Base-by-base conservation (phyloP, 2,329 filamentous ascomycete genomes). In the Penicillium sp. region DNA sequence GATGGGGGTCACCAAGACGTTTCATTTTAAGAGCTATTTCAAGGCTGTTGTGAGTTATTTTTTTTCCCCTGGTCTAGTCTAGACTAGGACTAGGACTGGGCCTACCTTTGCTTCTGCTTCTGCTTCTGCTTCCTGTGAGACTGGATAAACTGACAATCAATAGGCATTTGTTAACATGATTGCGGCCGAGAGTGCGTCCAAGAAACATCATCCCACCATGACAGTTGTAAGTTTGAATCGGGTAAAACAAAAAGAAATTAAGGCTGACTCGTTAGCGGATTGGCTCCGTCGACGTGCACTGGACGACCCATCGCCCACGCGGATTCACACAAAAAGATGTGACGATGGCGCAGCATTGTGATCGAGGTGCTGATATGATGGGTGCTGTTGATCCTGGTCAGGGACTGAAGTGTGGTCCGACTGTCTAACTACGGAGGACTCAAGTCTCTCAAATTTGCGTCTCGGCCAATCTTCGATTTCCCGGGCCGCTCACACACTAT, bases 251-350 rank as follows among this genome's bases (percentile, higher is more conserved):
- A 44, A 44, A 34, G 31, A 50, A 43, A 48, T 53, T 38, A 56
- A 55, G 34, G 46, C 57, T 68, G 32, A 62, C 50, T 16, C 24
- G 16, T 51, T 50, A 74, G 71, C 64, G 70, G 45, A 65, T 73
- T 57, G 72, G 72, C 7, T 72, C 71, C 2, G 72, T 75, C 37
- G 68, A 72, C 57, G 63, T 74, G 51, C 68, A 74, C 63, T 76
- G 74, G 74, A 75, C 73, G 16, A 76, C 74, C 40, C 73, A 76
- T 64, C 60, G 62, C 20, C 74, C 73, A 7, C 71, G 68, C n/a
- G 74, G 74, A 24, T 66, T 76, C 24, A 71, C 72, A 10, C 56
- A 65, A 29, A 74, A 75, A 56, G 74, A 76, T 55, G 61, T 70
- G 31, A 58, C 60, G 4, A 70, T 75, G 69, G 74, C 74, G 4